Base-by-base conservation (phyloP, 2,329 filamentous ascomycete genomes). In the Myriosclerotinia duriaeana region DNA sequence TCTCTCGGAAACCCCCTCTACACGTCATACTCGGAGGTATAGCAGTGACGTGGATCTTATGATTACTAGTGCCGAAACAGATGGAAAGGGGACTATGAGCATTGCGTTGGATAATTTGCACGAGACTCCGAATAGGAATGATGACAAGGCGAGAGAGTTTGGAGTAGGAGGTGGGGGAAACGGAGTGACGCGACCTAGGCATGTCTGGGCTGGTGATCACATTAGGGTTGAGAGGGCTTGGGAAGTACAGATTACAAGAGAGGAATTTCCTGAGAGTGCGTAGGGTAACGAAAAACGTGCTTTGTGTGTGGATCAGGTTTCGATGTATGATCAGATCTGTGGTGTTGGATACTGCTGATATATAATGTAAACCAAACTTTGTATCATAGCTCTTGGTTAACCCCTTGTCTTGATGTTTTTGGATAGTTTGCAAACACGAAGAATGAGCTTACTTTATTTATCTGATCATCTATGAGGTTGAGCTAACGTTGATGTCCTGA, bases 191-290 rank as follows among this genome's bases (percentile, higher is more conserved):
- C 61, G n/a, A 44, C 64, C 54, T 2, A 36, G 61, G 20, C 55
- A 65, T n/a, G 38, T 42, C 5, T 60, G 55, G 55, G 38, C 15
- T 26, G 44, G 34, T 46, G 64, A 53, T 52, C 54, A 55, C 11
- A 66, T 66, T 48, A 53, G 65, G 9, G 40, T 63, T 36, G 52
- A 66, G 34, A 40, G 22, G 40, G 59, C 58, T 9, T 66, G 65
- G 58, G 52, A 63, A 4, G 53, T 66, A 9, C 30, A 61, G 4
- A 22, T 66, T 52, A 55, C 48, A 26, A 61, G 26, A 38, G 42
- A 55, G 3, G 30, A 54, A 11, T 1, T 38, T 7, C 30, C 44
- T 36, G 34, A 14, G 34, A 60, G 30, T 8, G 20, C n/a, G 20
- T 38, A 50, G n/a, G 17, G 7, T 3, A 38, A 60, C 50, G n/a